These are phyloP conservation scores for Aspergillus bridgeri DNA, from an alignment of 495 filamentous ascomycete species.

Conservation along the genomic window DNA sequence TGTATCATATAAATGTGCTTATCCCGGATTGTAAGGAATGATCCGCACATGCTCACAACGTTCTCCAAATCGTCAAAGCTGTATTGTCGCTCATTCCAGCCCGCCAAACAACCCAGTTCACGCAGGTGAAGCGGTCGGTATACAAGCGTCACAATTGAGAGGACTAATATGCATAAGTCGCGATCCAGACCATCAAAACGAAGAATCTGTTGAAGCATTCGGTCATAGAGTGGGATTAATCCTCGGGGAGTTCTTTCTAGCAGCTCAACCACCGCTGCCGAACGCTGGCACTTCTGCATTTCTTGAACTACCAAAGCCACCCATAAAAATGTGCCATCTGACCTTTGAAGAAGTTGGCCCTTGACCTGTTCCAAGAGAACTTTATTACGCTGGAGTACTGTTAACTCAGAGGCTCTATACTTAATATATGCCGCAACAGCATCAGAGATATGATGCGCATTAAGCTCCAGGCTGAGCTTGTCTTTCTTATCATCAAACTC, in stretches of 20 bases:
- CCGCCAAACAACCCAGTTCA: not conserved
- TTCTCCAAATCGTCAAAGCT: not conserved
- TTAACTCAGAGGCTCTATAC: not conserved
- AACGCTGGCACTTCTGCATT: not conserved
- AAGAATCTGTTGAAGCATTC: not conserved
- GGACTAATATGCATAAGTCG: not conserved
- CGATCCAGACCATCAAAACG: not conserved
- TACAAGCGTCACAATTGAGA: not conserved
- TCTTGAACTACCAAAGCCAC: slow-evolving; percentile 23
- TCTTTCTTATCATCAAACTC: not conserved
- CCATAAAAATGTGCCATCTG: slow-evolving; percentile 32
- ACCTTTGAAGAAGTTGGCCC: slow-evolving; percentile 21
- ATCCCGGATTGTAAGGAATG: not conserved
- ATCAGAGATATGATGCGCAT: not conserved
- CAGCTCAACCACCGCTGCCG: not conserved
- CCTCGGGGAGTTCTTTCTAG: not conserved
- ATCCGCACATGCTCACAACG: not conserved
- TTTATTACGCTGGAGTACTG: not conserved
- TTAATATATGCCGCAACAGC: not conserved
- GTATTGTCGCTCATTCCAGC: not conserved
- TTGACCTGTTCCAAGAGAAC: slow-evolving; percentile 6
- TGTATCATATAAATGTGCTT: not conserved
- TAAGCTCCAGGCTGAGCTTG: not conserved
- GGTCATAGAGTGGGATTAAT: not conserved
- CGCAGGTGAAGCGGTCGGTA: not conserved